Conservation (phyloP, 495 filamentous ascomycete genomes). For the Hypoxylon cercidicola region DNA sequence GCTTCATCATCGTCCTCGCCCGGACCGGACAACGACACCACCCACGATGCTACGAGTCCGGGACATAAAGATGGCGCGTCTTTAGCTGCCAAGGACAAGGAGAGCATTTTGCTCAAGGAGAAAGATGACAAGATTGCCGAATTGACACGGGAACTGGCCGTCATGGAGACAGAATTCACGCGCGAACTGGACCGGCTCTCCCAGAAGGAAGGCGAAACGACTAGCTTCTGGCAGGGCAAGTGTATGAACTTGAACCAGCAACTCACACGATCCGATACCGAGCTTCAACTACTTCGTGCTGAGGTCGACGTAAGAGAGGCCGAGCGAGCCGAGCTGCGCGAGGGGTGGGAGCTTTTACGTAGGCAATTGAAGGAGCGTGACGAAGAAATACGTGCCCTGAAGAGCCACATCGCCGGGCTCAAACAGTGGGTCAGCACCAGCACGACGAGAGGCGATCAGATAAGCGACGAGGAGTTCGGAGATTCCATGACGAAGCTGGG, state of each 20-base stretch:
- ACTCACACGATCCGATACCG: constrained; percentile 53
- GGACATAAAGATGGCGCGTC: constrained; percentile 25
- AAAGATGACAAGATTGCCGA: constrained; percentile 56
- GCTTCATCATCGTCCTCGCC: constrained; percentile 51
- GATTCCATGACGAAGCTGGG: constrained; percentile 59
- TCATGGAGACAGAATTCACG: constrained; percentile 58
- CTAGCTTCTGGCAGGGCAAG: constrained; percentile 60
- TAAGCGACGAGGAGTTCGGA: constrained; percentile 65
- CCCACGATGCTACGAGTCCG: constrained; percentile 24
- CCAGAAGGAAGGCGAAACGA: constrained; percentile 56
- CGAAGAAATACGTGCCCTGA: constrained; percentile 54
- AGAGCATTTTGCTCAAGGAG: constrained; percentile 46
- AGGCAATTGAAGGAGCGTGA: constrained; percentile 53
- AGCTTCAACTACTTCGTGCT: constrained; percentile 53
- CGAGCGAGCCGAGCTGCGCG: constrained; percentile 53
- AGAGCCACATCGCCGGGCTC: constrained; percentile 60
- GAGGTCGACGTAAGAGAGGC: constrained; percentile 53
- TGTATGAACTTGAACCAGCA: constrained; percentile 55
- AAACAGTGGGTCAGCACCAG: constrained; percentile 66
- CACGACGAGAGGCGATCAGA: constrained; percentile 57
- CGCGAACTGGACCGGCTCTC: constrained; percentile 57
- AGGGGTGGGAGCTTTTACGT: constrained; percentile 52
- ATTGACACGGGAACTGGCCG: constrained; percentile 55
- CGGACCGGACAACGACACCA: constrained; percentile 43
- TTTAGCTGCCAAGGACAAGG: constrained; percentile 41